Evolutionary conservation across 2,329 filamentous ascomycete species (phyloP), one percentile per base, ranked within the genome.

Genomic region (Colletotrichum gigasporum): DNA sequence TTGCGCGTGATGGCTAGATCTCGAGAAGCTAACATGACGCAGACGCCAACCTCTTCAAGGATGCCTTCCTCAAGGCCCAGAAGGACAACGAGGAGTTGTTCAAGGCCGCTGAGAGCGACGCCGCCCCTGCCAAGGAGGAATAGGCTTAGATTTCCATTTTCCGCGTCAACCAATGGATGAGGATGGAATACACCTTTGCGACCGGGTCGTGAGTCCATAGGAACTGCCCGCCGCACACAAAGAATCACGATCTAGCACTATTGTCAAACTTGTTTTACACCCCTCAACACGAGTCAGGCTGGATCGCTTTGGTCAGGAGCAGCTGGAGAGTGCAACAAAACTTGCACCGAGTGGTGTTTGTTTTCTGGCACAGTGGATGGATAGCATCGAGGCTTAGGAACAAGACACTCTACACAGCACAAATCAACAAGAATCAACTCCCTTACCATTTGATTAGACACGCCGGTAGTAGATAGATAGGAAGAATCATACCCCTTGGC

Each of bases 41-140:
- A 97, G 94, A 98, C 76, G 96, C 96, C 85, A 97, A 97, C 80
- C 84, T 89, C 66, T 98, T 99, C 89, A 98, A 97, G 87, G 95
- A 98, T 70, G 90, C 93, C 61, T 98, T 98, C 84, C 89, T 97
- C 83, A 94, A 96, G 86, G 95, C 96, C 57, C 94, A 97, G 85
- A 90, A 95, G 83, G 94, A 97, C 78, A 99, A 98, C 82, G 94
- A 96, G 85, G 88, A 87, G 70, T 85, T 97, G 63, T 96, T 97
- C 83, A 83, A 81, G 70, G 83, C 86, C 78, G 73, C 72, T 28
- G 72, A 72, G 56, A 70, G 71, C 47, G 69, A 70, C 45, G 39
- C 72, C 42, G 69, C 69, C 20, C 72, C 76, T 66, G 47, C n/a
- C n/a, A 14, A 48, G 22, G 66, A 67, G 63, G 35, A 42, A 26